Evolutionary conservation across 2,329 filamentous ascomycete genomes (phyloP).

Genomic region (Aspergillus flavus): DNA sequence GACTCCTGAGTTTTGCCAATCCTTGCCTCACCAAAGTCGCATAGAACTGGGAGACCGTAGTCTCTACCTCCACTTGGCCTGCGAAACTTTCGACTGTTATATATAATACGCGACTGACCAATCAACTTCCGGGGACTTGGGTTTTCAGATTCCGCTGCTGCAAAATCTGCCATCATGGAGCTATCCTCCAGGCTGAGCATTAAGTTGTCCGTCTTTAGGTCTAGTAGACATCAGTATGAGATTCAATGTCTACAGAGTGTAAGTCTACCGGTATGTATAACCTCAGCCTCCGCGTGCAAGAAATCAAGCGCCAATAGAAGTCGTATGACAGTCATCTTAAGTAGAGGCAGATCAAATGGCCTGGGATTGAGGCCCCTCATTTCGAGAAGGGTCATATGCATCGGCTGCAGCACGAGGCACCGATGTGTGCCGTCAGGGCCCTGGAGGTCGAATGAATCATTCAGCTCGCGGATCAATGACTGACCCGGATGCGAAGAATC

Average conservation of each 20-base stretch:
- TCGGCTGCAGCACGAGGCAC: constrained; percentile 35
- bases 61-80: constrained; percentile 16
- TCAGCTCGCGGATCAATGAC: constrained; percentile 31
- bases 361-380: constrained; percentile 30
- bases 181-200: constrained; percentile 37
- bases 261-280: constrained; percentile 36
- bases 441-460: constrained; percentile 35
- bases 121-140: constrained; percentile 33
- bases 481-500: constrained; percentile 28
- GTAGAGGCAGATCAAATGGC: constrained; percentile 28
- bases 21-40: constrained; percentile 40
- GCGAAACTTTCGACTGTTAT: constrained; percentile 30
- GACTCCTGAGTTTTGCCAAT: constrained; percentile 33
- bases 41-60: constrained; percentile 34
- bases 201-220: constrained; percentile 48
- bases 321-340: constrained; percentile 33
- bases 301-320: constrained; percentile 41
- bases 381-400: constrained; percentile 35
- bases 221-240: constrained; percentile 21
- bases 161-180: constrained; percentile 32
- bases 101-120: constrained; percentile 32
- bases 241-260: not conserved
- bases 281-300: constrained; percentile 35
- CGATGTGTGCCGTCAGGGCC: constrained; percentile 26
- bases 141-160: constrained; percentile 25